These are phyloP conservation scores for Xylaria sp. DNA, from an alignment of 495 filamentous ascomycete genomes.

Conservation along the genomic window DNA sequence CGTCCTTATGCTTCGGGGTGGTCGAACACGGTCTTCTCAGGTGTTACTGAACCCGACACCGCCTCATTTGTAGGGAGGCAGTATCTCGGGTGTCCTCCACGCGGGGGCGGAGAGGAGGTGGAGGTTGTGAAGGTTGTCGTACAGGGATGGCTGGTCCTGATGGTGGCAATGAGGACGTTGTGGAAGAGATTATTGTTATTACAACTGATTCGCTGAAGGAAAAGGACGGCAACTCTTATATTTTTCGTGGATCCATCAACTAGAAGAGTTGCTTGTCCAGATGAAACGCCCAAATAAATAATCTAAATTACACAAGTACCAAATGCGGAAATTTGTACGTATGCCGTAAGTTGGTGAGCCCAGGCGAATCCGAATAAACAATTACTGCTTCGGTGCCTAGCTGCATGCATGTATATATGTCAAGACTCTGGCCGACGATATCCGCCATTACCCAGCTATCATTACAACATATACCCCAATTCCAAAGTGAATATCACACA, in stretches of 20 bases:
- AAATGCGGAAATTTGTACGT: background rate
- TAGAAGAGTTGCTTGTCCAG: background rate
- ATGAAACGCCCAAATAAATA: constrained; percentile 1
- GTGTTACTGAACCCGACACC: background rate
- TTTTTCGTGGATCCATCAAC: background rate
- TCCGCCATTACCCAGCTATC: too few species aligned
- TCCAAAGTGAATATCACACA: too few species aligned
- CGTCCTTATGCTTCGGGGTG: background rate
- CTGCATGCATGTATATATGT: too few species aligned
- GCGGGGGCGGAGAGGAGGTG: background rate
- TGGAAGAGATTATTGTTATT: background rate
- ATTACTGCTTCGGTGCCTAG: too few species aligned
- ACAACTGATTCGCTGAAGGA: background rate
- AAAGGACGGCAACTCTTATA: background rate
- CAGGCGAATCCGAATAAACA: too few species aligned
- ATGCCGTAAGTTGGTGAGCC: too few species aligned
- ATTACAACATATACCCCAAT: too few species aligned
- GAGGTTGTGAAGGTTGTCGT: background rate
- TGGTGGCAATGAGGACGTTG: background rate
- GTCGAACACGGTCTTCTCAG: background rate
- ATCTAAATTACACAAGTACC: background rate
- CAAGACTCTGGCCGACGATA: too few species aligned
- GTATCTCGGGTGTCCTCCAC: background rate
- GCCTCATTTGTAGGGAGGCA: background rate
- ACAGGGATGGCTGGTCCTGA: background rate